Evolutionary conservation across 2,329 filamentous ascomycete genomes (phyloP).

Genomic region (Blastomyces silverae): DNA sequence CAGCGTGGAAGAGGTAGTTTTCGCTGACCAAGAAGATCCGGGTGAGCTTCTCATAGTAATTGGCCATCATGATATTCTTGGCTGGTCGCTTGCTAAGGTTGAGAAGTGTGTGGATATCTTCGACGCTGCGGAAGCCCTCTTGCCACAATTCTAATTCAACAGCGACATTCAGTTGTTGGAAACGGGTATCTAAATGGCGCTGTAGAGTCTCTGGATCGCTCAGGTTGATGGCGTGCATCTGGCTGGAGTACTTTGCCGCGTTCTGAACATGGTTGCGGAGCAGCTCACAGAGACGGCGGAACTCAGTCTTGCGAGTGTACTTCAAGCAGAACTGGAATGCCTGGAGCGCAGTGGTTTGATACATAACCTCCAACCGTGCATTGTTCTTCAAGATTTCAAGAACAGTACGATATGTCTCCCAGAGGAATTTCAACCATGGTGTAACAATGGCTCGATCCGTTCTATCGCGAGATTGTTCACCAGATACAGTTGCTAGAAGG

Average conservation of each 20-base stretch:
- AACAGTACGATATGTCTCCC: conserved; percentile 98
- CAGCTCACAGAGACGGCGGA: conserved; percentile 94
- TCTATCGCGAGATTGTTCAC: conserved; percentile 93
- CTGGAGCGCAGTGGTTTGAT: conserved; percentile 95
- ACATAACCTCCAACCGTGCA: conserved; percentile 92
- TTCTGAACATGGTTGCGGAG: conserved; percentile 98
- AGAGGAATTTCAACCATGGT: conserved; percentile 98
- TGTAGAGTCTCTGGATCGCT: conserved; percentile 96
- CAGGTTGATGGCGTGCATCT: conserved; percentile 99
- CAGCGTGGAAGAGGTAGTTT: conserved; percentile 98
- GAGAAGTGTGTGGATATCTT: conserved; percentile 96
- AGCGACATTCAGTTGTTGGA: conserved; percentile 96
- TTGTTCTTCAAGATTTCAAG: conserved; percentile 99
- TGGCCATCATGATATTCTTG: conserved; percentile 99
- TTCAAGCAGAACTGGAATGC: conserved; percentile 98
- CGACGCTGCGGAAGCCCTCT: conserved; percentile 97
- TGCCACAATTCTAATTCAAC: conserved; percentile 98
- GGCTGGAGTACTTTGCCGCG: conserved; percentile 95
- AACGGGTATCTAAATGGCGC: conserved; percentile 93
- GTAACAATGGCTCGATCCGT: conserved; percentile 98
- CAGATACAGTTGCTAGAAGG: conserved; percentile 92
- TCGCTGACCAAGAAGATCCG: conserved; percentile 98
- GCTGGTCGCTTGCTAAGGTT: conserved; percentile 96
- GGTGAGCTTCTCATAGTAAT: conserved; percentile 99
- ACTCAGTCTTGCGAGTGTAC: conserved; percentile 98